Base-by-base conservation (phyloP, 2,329 filamentous ascomycete species). In the Neofusicoccum cordaticola region DNA sequence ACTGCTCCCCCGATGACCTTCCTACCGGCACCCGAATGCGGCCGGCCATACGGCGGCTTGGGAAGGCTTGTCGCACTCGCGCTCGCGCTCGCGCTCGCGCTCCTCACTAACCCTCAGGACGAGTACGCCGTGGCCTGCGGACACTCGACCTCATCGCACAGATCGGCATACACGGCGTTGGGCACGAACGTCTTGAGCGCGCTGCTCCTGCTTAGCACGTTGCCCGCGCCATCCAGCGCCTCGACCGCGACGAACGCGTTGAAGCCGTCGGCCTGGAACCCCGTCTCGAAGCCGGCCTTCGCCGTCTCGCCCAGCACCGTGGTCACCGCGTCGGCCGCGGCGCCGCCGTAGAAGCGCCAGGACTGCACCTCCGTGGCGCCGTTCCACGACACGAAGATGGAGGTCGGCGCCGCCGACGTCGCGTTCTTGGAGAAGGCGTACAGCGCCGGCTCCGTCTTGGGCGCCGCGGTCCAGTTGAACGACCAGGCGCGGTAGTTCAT, bases 341-440 rank as follows among this genome's bases (percentile, higher is more conserved):
- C 53, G 13, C 64, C 48, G 62, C 51, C 51, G 19, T 39, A 65
- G 50, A 65, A 65, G 37, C 42, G 48, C 64, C 64, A 65, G 27
- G 39, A 34, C 3, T 13, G 6, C 5, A 62, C 64, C 22, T 65
- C 64, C n/a, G 64, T 65, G 31, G 64, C 64, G 48, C 64, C 64
- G 48, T 65, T 65, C 64, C 64, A 65, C 19, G 57, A 62, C 5
- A 62, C 64, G 42, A 17, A 56, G 22, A 65, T 12, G 12, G 57
- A 31, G 0, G 64, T 65, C 8, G 71, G 74, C 11, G 67, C 71
- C 4, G 71, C 65, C 2, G 75, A 60, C 6, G 71, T 66, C 3
- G 75, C 60, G 45, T 51, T 56, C 47, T 74, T 74, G 3, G 79
- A 78, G 50, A 60, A 65, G 9, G 58, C 48, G 57, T 65, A 62